These are phyloP conservation scores for Venturia nashicola DNA, from an alignment of 2,329 filamentous ascomycete genomes.

Conservation along the genomic window DNA sequence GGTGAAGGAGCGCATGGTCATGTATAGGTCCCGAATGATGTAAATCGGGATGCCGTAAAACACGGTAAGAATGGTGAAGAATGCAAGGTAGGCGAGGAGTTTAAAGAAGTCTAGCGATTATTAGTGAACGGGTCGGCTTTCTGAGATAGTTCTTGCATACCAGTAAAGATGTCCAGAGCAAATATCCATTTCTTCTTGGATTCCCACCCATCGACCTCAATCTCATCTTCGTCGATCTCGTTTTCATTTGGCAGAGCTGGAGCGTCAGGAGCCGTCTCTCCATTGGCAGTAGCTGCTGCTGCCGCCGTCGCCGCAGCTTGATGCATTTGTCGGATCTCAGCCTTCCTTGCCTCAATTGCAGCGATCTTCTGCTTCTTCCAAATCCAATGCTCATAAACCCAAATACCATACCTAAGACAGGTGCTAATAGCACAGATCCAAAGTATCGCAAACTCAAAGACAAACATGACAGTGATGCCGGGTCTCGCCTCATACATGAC, in stretches of 20 bases:
- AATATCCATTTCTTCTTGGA: slow-evolving; percentile 89
- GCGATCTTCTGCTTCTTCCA: slow-evolving; percentile 60
- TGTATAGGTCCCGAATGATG: slow-evolving; percentile 88
- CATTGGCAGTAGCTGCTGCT: slow-evolving; percentile 24
- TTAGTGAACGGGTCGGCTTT: slow-evolving; percentile 10
- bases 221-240: slow-evolving; percentile 82
- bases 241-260: slow-evolving; percentile 47
- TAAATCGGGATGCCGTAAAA: slow-evolving; percentile 96
- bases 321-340: slow-evolving; percentile 46
- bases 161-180: slow-evolving; percentile 71
- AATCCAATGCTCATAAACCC: slow-evolving; percentile 64
- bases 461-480: slow-evolving; percentile 99
- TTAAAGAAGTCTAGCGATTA: slow-evolving; percentile 66
- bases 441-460: slow-evolving; percentile 91
- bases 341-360: slow-evolving; percentile 55
- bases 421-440: slow-evolving; percentile 72
- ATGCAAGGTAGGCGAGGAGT: slow-evolving; percentile 74
- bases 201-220: slow-evolving; percentile 93
- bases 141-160: slow-evolving; percentile 33
- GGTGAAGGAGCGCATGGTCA: slow-evolving; percentile 84
- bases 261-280: slow-evolving; percentile 25
- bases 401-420: slow-evolving; percentile 63
- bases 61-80: slow-evolving; percentile 84
- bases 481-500: slow-evolving; percentile 82
- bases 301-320: slow-evolving; percentile 29